Percentiles rank a stretch among this genome's conserved stretches.
These are phyloP conservation scores for Penicillium sp. DNA, from an alignment of 2,329 filamentous ascomycete species.

Conservation along the genomic window DNA sequence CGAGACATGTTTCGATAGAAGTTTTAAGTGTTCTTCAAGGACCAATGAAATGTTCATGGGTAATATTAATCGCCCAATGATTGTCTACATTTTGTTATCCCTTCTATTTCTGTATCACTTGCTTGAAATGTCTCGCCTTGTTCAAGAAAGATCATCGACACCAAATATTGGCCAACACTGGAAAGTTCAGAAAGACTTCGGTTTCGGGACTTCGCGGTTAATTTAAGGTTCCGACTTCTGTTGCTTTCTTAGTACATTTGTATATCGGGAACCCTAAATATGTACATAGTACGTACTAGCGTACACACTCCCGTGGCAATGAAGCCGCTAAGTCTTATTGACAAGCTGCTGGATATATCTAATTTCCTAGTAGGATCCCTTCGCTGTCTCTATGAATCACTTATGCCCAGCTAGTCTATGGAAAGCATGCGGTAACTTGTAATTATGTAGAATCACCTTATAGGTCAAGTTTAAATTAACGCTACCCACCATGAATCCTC, in stretches of 20 bases:
- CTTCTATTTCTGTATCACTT: background rate
- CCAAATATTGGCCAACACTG: no score
- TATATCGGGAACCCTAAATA: background rate
- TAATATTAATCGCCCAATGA: background rate
- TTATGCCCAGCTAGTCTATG: background rate
- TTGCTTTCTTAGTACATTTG: background rate
- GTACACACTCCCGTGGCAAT: background rate
- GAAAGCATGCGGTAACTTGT: background rate
- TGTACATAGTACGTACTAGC: no score
- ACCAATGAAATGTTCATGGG: background rate
- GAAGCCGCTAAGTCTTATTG: background rate
- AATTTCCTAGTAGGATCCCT: background rate
- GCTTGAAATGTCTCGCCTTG: background rate
- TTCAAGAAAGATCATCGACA: background rate
- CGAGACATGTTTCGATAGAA: background rate
- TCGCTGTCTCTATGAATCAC: background rate
- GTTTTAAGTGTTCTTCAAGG: background rate
- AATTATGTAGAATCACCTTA: background rate
- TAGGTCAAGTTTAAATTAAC: background rate
- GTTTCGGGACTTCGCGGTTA: background rate
- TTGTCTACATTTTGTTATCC: background rate
- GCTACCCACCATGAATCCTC: background rate
- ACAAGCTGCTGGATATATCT: background rate
- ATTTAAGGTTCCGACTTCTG: background rate
- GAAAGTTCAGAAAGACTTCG: background rate